These are phyloP conservation scores for Scedosporium apiospermum DNA, from an alignment of 2,329 filamentous ascomycete genomes.

Conservation along the genomic window DNA sequence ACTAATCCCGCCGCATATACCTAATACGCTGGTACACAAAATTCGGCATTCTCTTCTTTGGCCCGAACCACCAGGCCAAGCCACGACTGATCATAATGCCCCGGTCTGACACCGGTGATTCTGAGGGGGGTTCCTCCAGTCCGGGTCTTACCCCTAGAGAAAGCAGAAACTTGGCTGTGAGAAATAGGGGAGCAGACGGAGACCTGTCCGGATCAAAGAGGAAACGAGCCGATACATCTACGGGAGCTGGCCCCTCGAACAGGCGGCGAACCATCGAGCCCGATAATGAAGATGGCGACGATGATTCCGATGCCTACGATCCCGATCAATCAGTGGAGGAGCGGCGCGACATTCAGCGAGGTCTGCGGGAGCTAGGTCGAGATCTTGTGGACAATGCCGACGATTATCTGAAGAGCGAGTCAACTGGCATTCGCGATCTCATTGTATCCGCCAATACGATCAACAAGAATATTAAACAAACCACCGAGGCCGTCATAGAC, in stretches of 20 bases:
- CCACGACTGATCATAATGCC: not conserved
- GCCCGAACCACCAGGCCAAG: too few relatives aligned
- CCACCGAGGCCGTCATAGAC: conserved; percentile 82
- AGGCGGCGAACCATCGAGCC: conserved; percentile 18
- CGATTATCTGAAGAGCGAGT: conserved; percentile 59
- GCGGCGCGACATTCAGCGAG: conserved; percentile 60
- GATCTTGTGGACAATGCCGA: conserved; percentile 57
- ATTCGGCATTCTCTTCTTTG: not conserved
- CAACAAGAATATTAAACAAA: conserved; percentile 68
- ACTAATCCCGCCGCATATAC: too few relatives aligned
- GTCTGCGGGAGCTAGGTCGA: conserved; percentile 58
- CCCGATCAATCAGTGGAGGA: conserved; percentile 72
- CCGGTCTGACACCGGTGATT: not conserved
- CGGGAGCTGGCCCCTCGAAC: conserved; percentile 9
- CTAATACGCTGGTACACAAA: too few relatives aligned
- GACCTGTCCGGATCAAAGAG: conserved; percentile 19
- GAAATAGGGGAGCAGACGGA: not conserved
- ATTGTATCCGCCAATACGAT: conserved; percentile 57
- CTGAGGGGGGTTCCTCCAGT: not conserved
- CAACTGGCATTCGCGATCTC: conserved; percentile 54
- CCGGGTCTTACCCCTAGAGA: not conserved
- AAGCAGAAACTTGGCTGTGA: not conserved
- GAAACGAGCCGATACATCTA: conserved; percentile 19
- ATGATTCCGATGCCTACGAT: conserved; percentile 51
- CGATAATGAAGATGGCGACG: conserved; percentile 11